A percentile compares a stretch with the other conserved stretches of the same genome.
Conservation (phyloP, 441 rosid genomes). For the Bocquillonia castaneifolia region DNA sequence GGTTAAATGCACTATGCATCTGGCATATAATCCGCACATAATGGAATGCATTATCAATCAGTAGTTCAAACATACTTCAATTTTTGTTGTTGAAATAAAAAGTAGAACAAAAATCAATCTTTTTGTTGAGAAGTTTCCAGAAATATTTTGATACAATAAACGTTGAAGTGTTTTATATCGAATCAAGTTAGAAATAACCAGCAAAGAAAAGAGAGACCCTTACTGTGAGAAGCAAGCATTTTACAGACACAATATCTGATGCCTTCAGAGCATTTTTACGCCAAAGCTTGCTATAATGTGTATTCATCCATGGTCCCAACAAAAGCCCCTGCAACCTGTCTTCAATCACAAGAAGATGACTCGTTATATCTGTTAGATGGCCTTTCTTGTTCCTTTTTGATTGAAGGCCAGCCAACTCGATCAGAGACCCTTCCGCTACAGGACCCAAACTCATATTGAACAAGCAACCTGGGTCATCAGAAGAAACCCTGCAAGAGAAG, state of each 20-base stretch:
- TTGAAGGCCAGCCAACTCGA: conserved; percentile 39
- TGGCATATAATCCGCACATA: background rate
- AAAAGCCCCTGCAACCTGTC: conserved; percentile 76
- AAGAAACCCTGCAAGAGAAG: conserved; percentile 58
- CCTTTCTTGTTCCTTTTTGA: conserved; percentile 37
- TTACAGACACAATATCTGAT: conserved; percentile 48
- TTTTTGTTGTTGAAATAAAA: background rate
- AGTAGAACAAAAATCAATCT: background rate
- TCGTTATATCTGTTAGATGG: conserved; percentile 48
- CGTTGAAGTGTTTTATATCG: background rate
- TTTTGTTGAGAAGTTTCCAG: background rate
- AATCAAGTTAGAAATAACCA: conserved; percentile 2
- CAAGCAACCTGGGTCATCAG: conserved; percentile 63
- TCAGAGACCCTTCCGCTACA: conserved; percentile 37
- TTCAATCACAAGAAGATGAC: conserved; percentile 61
- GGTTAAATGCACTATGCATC: background rate
- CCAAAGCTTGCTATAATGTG: conserved; percentile 57
- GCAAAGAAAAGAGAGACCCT: conserved; percentile 26
- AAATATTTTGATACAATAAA: background rate
- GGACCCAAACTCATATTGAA: conserved; percentile 51
- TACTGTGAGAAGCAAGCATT: conserved; percentile 55
- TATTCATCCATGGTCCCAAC: conserved; percentile 86
- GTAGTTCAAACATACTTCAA: background rate
- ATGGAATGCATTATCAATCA: conserved; percentile 3
- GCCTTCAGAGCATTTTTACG: conserved; percentile 51